A percentile compares a stretch with the other conserved stretches of the same genome.
Evolutionary conservation across 768 basidiomycete species (phyloP).

Genomic region (Suillus americanus): DNA sequence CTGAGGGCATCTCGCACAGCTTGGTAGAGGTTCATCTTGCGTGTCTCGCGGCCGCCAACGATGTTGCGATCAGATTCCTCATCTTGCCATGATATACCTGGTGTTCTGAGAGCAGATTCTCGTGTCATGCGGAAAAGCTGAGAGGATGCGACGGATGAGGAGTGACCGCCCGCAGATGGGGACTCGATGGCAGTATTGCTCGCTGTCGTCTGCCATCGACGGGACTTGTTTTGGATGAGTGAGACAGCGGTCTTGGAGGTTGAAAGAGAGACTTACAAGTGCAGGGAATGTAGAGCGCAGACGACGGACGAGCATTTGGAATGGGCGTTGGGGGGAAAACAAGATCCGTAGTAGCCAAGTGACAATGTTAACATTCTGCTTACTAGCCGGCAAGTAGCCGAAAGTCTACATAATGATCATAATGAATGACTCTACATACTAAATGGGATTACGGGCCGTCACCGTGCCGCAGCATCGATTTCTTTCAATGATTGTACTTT

Average conservation of each 20-base stretch:
- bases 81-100: constrained; percentile 71
- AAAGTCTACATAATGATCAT: not conserved
- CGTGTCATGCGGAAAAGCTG: constrained; percentile 62
- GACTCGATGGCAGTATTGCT: constrained; percentile 42
- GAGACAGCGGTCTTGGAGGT: not conserved
- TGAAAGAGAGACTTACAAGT: constrained; percentile 15
- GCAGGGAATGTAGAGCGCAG: constrained; percentile 16
- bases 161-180: constrained; percentile 78
- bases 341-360: constrained; percentile 26
- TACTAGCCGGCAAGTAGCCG: constrained; percentile 12
- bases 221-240: constrained; percentile 15
- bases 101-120: constrained; percentile 69
- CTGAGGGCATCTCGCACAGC: constrained; percentile 89
- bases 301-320: constrained; percentile 18
- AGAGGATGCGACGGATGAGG: constrained; percentile 71
- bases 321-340: constrained; percentile 17
- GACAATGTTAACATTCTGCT: not conserved
- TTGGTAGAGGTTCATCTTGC: constrained; percentile 96
- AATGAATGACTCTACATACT: not conserved
- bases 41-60: constrained; percentile 78
- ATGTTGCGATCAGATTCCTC: constrained; percentile 50
- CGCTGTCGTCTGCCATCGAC: constrained; percentile 52
- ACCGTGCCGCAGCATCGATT: not conserved
- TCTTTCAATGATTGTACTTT: too few species aligned
- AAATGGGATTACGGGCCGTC: not conserved